Percentiles rank a stretch among this genome's conserved stretches.
These are phyloP conservation scores for Kernera saxatilis DNA, from an alignment of 345 rosid genomes.

Conservation along the genomic window DNA sequence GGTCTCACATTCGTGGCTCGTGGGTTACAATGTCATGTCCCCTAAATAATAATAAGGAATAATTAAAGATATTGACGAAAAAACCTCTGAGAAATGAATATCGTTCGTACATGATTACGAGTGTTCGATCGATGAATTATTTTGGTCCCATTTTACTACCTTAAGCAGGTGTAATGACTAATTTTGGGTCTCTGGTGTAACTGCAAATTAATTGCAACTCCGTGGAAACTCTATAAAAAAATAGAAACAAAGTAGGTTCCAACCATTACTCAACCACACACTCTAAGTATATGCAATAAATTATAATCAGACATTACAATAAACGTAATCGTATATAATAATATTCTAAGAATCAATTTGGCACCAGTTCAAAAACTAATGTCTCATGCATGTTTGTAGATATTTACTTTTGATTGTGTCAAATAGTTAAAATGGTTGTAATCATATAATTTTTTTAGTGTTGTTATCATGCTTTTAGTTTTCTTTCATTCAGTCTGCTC, in stretches of 20 bases:
- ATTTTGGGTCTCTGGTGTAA: neutral
- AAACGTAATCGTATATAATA: neutral
- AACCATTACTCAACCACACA: neutral
- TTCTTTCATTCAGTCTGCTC: neutral
- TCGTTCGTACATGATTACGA: neutral
- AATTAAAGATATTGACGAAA: neutral
- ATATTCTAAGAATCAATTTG: neutral
- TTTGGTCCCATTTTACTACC: conserved; percentile 17
- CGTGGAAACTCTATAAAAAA: neutral
- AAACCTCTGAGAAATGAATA: neutral
- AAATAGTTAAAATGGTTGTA: neutral
- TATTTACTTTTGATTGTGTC: neutral
- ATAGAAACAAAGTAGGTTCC: neutral
- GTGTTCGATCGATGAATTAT: conserved; percentile 5
- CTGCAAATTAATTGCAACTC: neutral
- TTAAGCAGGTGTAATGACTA: conserved; percentile 9
- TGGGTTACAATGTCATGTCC: conserved; percentile 28
- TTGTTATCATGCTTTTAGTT: neutral
- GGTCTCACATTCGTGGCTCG: conserved; percentile 16
- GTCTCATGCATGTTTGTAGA: conserved; percentile 10
- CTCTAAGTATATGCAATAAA: neutral
- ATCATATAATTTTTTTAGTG: neutral
- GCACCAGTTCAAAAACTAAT: neutral
- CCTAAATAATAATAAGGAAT: neutral
- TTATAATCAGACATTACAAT: neutral